phyloP scores from a whole-genome alignment of 192 early-diverging fungal genomes.

The Coemansia sp. region DNA sequence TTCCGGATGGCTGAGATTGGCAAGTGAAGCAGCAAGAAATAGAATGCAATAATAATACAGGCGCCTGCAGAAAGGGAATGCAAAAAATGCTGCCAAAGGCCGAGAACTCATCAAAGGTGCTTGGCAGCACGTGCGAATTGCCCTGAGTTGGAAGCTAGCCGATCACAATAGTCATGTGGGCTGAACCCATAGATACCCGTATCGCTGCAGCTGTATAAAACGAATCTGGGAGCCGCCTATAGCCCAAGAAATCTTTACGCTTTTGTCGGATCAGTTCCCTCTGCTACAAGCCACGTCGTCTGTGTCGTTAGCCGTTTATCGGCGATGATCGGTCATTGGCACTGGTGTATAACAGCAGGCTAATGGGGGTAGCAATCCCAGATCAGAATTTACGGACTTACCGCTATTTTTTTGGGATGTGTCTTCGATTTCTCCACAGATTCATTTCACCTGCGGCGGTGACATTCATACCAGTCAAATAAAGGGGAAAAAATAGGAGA shows the following conservation, averaged over 20 bases:
- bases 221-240: too few relatives aligned
- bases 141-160: too few relatives aligned
- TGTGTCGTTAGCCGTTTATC: not conserved
- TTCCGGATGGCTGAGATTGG: not conserved
- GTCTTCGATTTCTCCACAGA: not conserved
- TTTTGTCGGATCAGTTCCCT: slow-evolving; percentile 1
- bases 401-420: not conserved
- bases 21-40: too few relatives aligned
- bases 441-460: slow-evolving; percentile 1
- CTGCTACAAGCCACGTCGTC: slow-evolving; percentile 3
- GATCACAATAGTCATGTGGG: too few relatives aligned
- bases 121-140: too few relatives aligned
- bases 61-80: too few relatives aligned
- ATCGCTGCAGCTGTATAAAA: too few relatives aligned
- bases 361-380: not conserved
- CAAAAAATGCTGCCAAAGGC: too few relatives aligned
- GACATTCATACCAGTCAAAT: not conserved
- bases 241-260: slow-evolving; percentile 3
- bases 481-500: too few relatives aligned
- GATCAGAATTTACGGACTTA: slow-evolving; percentile 1
- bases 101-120: too few relatives aligned
- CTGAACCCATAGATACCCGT: too few relatives aligned
- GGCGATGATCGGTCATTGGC: not conserved
- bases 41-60: too few relatives aligned
- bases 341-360: not conserved